Evolutionary conservation across 2,329 filamentous ascomycete genomes (phyloP), one percentile per base, ranked within the genome.

Genomic region (Myotisia sp.): DNA sequence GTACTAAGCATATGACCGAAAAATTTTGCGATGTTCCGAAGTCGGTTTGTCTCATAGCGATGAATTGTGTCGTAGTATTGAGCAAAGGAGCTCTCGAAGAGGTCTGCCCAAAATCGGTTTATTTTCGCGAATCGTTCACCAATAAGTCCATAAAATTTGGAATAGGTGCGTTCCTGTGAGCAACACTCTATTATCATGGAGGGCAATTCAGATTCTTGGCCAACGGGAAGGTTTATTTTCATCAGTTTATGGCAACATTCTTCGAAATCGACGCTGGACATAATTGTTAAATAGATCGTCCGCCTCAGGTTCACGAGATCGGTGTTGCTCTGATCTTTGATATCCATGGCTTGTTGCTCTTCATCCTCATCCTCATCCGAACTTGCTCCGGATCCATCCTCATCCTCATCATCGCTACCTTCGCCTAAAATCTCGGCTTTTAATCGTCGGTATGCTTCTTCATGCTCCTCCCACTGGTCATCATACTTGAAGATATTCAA

Each of bases 1-100:
- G 77, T 81, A 29, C 81, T 77, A 33, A 98, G 70, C 51, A 95
- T 70, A 53, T 95, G 85, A 7, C 85, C 86, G 49, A 95, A 98
- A 54, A 98, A 84, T 41, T 86, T 76, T 12, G 87, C 90, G 50
- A 95, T 87, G 53, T 95, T 98, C 42, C 90, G 79, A 23, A 98
- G 69, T 40, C 84, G 76, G 58, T 94, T 95, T 26, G 87, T 95
- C 55, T 95, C 90, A 55, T 92, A 92, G 10, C 90, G 80, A 58
- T 98, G 90, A 41, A 95, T 95, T 0, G 86, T 95, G 42, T 92
- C 83, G 65, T 94, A 98, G 60, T 95, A 94, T 48, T 86, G 86
- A 41, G 71, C 71, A 55, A 98, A 98, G 14, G 79, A 73, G 44
- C 84, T 74, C 56, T 95, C 85, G 44, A 95, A 95, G 4, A 95